Conservation (phyloP, 805 yeast genomes). For the Citeromyces nyonsensis region DNA sequence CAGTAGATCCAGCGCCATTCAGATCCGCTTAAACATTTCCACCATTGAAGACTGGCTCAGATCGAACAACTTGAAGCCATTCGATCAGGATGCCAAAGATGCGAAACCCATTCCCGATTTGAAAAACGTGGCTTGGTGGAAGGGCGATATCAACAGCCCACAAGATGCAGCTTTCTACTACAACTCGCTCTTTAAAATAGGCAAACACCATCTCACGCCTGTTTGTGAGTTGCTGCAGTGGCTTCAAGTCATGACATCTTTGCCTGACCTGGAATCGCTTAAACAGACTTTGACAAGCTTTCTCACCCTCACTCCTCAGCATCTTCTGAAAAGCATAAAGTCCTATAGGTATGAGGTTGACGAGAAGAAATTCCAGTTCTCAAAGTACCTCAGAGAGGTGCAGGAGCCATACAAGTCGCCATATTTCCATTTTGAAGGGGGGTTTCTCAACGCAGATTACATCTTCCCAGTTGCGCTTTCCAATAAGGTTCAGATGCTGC, state of each 20-base stretch:
- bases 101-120: conserved; percentile 5
- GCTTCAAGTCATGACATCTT: conserved; percentile 71
- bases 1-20: conserved; percentile 77
- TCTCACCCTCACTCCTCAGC: conserved; percentile 47
- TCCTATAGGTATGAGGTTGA: conserved; percentile 75
- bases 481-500: conserved; percentile 54
- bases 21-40: conserved; percentile 75
- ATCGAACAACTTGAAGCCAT: conserved; percentile 37
- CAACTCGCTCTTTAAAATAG: conserved; percentile 46
- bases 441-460: conserved; percentile 34
- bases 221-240: conserved; percentile 74
- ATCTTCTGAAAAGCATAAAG: conserved; percentile 54
- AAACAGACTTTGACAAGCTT: conserved; percentile 35
- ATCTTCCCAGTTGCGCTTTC: conserved; percentile 55
- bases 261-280: conserved; percentile 50
- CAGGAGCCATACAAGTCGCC: conserved; percentile 6
- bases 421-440: conserved; percentile 8
- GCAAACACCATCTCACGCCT: conserved; percentile 55
- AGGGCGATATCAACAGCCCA: conserved; percentile 19
- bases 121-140: conserved; percentile 14
- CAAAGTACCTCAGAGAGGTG: conserved; percentile 4
- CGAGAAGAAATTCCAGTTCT: conserved; percentile 32
- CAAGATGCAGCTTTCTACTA: conserved; percentile 43
- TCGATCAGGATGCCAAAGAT: conserved; percentile 8
- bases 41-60: conserved; percentile 90